These are phyloP conservation scores for Candida wancherniae DNA, from an alignment of 805 yeast species.

Conservation along the genomic window DNA sequence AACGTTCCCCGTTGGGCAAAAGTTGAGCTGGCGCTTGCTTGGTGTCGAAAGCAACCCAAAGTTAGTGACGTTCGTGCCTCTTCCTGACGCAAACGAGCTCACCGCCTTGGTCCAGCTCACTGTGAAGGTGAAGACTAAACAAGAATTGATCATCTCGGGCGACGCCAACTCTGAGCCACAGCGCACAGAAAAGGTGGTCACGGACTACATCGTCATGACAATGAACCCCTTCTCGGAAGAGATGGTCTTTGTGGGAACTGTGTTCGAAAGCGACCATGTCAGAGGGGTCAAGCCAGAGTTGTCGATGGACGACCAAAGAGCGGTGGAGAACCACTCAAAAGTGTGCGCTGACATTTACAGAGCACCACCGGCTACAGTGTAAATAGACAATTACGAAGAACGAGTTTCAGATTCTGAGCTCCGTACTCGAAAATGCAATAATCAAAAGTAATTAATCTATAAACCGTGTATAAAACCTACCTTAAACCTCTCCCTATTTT, in stretches of 20 bases:
- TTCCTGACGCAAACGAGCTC: constrained; percentile 45
- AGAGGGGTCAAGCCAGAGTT: constrained; percentile 37
- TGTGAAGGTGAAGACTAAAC: constrained; percentile 35
- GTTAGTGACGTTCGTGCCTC: constrained; percentile 62
- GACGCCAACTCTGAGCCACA: constrained; percentile 18
- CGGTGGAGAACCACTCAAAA: constrained; percentile 22
- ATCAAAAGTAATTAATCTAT: too few relatives aligned
- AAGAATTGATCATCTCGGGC: constrained; percentile 27
- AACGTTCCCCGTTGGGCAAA: constrained; percentile 50
- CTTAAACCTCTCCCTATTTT: background rate
- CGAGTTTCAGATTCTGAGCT: too few relatives aligned
- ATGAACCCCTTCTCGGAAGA: constrained; percentile 37
- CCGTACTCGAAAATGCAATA: background rate
- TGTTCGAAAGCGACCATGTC: constrained; percentile 34
- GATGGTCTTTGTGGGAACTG: constrained; percentile 35
- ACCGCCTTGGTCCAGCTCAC: constrained; percentile 36
- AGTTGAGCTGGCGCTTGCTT: constrained; percentile 71
- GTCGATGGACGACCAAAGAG: constrained; percentile 15
- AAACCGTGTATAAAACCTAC: too few relatives aligned
- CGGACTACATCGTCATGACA: constrained; percentile 36
- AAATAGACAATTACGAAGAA: too few relatives aligned
- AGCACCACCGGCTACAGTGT: constrained; percentile 21
- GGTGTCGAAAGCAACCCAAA: constrained; percentile 70
- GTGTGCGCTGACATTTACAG: constrained; percentile 39
- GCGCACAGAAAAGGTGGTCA: constrained; percentile 25